These are phyloP conservation scores for Diaporthe vaccinii DNA, from an alignment of 2,329 filamentous ascomycete species.

Conservation along the genomic window DNA sequence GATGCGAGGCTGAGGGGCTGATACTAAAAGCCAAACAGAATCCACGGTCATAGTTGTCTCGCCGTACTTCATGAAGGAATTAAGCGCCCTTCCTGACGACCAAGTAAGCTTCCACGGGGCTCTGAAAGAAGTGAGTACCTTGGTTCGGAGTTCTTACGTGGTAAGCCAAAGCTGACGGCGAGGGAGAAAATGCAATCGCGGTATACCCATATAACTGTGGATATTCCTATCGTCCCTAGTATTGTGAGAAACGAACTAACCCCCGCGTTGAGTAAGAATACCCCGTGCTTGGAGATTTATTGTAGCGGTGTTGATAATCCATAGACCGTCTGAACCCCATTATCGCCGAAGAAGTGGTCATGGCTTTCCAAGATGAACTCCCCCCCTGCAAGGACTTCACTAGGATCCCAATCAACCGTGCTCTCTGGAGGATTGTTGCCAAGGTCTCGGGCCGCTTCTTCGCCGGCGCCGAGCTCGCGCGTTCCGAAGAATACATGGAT, in stretches of 20 bases:
- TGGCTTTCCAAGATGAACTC: constrained; percentile 51
- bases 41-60: constrained; percentile 27
- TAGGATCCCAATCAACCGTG: constrained; percentile 54
- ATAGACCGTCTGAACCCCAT: constrained; percentile 52
- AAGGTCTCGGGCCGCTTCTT: constrained; percentile 63
- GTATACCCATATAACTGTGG: constrained; percentile 21
- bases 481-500: constrained; percentile 59
- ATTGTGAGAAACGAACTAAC: constrained; percentile 36
- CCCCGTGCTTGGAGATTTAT: background rate
- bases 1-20: constrained; percentile 3
- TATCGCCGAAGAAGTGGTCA: constrained; percentile 55
- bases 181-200: constrained; percentile 34
- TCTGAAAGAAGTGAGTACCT: constrained; percentile 33
- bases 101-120: constrained; percentile 33
- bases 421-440: constrained; percentile 61
- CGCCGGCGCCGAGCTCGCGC: constrained; percentile 61
- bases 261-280: constrained; percentile 37
- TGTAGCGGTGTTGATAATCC: background rate
- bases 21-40: constrained; percentile 21
- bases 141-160: background rate
- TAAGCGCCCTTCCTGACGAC: constrained; percentile 38
- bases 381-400: constrained; percentile 57
- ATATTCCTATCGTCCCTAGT: constrained; percentile 33
- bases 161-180: background rate
- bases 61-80: constrained; percentile 31